Conservation (phyloP, 306 rosid genomes). For the Prunus dulcis region DNA sequence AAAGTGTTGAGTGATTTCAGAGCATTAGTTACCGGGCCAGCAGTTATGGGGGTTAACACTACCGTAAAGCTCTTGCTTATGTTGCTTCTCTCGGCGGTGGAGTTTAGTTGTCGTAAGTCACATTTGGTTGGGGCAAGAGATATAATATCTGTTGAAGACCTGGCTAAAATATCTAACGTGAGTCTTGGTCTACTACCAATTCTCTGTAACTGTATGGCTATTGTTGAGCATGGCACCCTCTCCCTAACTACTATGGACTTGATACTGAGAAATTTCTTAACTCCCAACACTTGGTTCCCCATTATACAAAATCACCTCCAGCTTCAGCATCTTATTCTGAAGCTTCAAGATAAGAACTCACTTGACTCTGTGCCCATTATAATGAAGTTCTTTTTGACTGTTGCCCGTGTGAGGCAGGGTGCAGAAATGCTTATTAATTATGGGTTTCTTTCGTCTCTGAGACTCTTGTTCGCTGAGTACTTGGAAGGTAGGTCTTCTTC, state of each 20-base stretch:
- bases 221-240: conserved; percentile 63
- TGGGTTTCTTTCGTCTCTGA: conserved; percentile 73
- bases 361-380: conserved; percentile 49
- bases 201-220: conserved; percentile 62
- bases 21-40: conserved; percentile 39
- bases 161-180: conserved; percentile 61
- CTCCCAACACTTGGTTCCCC: conserved; percentile 80
- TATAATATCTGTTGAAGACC: conserved; percentile 44
- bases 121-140: conserved; percentile 32
- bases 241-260: conserved; percentile 68
- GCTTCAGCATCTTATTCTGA: conserved; percentile 59
- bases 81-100: conserved; percentile 68
- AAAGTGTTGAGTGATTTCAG: conserved; percentile 57
- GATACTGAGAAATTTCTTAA: conserved; percentile 62
- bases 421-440: conserved; percentile 76
- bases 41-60: conserved; percentile 44
- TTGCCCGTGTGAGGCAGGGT: conserved; percentile 81
- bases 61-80: conserved; percentile 53
- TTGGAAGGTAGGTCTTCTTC: conserved; percentile 39
- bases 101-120: conserved; percentile 43
- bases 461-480: conserved; percentile 55
- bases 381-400: conserved; percentile 81
- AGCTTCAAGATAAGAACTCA: conserved; percentile 63
- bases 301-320: conserved; percentile 69
- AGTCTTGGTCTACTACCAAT: conserved; percentile 71